These are phyloP conservation scores for Talaromyces atroroseus DNA, from an alignment of 2,329 filamentous ascomycete genomes.

Conservation along the genomic window DNA sequence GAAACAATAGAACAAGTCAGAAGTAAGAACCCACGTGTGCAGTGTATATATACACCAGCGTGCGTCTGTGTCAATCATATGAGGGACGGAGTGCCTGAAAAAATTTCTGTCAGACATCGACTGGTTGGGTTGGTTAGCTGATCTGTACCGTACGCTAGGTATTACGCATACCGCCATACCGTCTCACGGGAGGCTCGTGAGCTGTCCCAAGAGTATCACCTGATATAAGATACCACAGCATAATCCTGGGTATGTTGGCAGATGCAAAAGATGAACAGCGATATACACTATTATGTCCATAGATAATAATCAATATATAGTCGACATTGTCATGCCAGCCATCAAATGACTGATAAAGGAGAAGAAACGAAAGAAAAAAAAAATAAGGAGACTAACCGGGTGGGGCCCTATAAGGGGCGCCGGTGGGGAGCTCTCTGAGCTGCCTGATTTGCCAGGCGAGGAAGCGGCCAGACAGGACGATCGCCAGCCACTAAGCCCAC, in stretches of 20 bases:
- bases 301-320: background rate
- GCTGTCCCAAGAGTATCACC: background rate
- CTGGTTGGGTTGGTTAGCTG: background rate
- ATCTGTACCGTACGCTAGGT: background rate
- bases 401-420: background rate
- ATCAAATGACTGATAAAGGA: background rate
- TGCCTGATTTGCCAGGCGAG: background rate
- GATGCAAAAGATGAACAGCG: background rate
- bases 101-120: background rate
- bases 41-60: background rate
- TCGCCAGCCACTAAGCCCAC: background rate
- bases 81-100: background rate
- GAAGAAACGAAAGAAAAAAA: background rate
- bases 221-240: background rate
- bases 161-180: background rate
- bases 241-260: too few species aligned
- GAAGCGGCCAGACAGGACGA: background rate
- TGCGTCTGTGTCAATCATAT: background rate
- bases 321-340: background rate
- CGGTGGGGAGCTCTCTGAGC: slow-evolving; percentile 3
- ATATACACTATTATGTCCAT: too few species aligned
- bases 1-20: background rate
- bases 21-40: background rate
- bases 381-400: background rate
- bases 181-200: slow-evolving; percentile 7